Evolutionary conservation across 2,329 filamentous ascomycete species (phyloP), one percentile per base, ranked within the genome.

Genomic region (Sporothrix protearum): DNA sequence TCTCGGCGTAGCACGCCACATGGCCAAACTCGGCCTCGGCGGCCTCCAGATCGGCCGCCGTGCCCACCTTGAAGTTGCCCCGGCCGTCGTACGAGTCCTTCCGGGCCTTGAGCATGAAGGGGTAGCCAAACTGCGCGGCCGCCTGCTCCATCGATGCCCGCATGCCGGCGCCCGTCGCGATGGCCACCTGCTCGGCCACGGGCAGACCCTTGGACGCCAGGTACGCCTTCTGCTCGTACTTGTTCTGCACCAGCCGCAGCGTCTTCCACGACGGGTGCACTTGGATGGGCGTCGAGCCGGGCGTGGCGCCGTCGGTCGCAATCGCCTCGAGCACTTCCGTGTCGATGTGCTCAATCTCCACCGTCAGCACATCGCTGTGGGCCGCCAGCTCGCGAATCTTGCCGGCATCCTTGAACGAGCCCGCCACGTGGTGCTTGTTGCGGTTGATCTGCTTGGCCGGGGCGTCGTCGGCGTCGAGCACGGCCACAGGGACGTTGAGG

Each of bases 301-400:
- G 25, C n/a, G 51, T 74, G 81, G 84, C 77, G 83, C 86, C n/a
- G 45, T 90, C 88, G 19, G 87, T 87, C 4, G 88, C 88, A 71
- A 97, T 89, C 78, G 96, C 92, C 81, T 97, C 93, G 4, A 97
- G 86, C 30, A 96, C 91, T 69, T 93, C 85, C n/a, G 93, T 96
- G 80, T 97, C 89, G 72, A 97, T 91, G 81, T 97, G 95, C 84
- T 98, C 95, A 75, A 97, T 97, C 81, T 98, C 95, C 16, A 97
- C 92, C 0, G 94, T 97, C 73, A 97, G 84, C 19, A 97, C 88
- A 79, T 97, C 92, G 76, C 90, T 93, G 45, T 85, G 82, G 51
- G 86, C 82, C 1, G 95, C 94, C n/a, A 98, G 85, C 79, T 93
- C 86, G 57, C 89, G 88, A 75, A 98, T 94, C 75, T 92, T 91